phyloP scores from a whole-genome alignment of 2,329 filamentous ascomycete species.

The Achaetomium macrosporum region DNA sequence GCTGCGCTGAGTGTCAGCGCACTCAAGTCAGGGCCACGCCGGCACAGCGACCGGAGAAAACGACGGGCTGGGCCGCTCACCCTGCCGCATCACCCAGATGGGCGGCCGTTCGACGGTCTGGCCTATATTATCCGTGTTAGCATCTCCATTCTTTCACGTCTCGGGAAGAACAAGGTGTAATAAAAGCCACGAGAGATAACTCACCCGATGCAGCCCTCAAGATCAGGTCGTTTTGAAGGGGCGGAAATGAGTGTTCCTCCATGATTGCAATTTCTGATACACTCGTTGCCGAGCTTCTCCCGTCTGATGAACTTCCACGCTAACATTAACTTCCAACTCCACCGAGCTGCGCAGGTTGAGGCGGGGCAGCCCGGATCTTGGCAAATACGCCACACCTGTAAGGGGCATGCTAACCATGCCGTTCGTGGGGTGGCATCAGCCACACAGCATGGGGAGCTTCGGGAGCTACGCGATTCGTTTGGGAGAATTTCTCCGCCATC shows the following conservation, averaged over 20 bases:
- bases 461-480: neutral
- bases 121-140: constrained; percentile 48
- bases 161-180: neutral
- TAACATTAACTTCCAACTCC: neutral
- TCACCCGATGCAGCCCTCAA: constrained; percentile 83
- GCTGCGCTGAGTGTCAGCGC: constrained; percentile 46
- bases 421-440: constrained; percentile 1
- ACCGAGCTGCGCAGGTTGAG: neutral
- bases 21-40: constrained; percentile 9
- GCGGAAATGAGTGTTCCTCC: constrained; percentile 62
- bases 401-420: neutral
- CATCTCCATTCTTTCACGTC: neutral
- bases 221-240: constrained; percentile 87
- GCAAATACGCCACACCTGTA: constrained; percentile 10
- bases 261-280: constrained; percentile 40
- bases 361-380: constrained; percentile 5
- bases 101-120: constrained; percentile 87
- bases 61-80: constrained; percentile 37
- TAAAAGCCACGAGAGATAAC: constrained; percentile 20
- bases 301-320: neutral
- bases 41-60: neutral
- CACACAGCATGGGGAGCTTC: constrained; percentile 5
- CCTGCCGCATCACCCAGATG: constrained; percentile 99
- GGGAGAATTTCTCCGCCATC: neutral
- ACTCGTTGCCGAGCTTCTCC: neutral